Base-by-base conservation (phyloP, 108 stramenopile species). In the Conticribra weissflogii region DNA sequence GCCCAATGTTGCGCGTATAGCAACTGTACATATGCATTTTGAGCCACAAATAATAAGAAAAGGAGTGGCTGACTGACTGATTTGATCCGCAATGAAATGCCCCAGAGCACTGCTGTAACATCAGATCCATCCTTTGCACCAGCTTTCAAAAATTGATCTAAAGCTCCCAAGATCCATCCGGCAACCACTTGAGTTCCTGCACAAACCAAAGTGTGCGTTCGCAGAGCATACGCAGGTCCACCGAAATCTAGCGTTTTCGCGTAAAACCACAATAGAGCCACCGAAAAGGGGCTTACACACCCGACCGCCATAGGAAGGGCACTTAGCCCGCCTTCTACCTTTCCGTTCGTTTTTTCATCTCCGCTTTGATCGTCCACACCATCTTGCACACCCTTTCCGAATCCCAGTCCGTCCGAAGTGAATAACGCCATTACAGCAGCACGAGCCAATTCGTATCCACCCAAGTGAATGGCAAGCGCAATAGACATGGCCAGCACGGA, bases 1-100 rank as follows among this genome's bases (percentile, higher is more conserved):
- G 84, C 83, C 93, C 93, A 94, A 64, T 94, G 90, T 28, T 94
- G 93, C 24, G 84, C 81, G 58, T 94, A 88, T 3, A 94, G 50
- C 36, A 94, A 55, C 52, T 90, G 88, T 9, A 86, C 89, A 64
- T 91, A 92, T n/a, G 86, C 87, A 71, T 89, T 95, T 63, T 92
- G 91, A 81, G 87, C 88, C n/a, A 95, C 78, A 75, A 92, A 95
- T 7, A 79, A 31, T 3, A 54, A 4, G 45, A 83, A 83, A 24
- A 83, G 30, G 8, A 73, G 32, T 1, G 63, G 16, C 22, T 68
- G 63, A 51, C 79, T 76, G 27, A 50, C 30, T 3, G 66, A 29
- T 19, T 61, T 62, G 53, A 70, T 31, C n/a, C 47, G 54, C n/a
- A 46, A 58, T 17, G 28, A 7, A 2, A 44, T 47, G 14, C 53